Percentiles rank a stretch among this genome's conserved stretches.
Conservation (phyloP, 805 yeast species). For the Yamadazyma olivae region DNA sequence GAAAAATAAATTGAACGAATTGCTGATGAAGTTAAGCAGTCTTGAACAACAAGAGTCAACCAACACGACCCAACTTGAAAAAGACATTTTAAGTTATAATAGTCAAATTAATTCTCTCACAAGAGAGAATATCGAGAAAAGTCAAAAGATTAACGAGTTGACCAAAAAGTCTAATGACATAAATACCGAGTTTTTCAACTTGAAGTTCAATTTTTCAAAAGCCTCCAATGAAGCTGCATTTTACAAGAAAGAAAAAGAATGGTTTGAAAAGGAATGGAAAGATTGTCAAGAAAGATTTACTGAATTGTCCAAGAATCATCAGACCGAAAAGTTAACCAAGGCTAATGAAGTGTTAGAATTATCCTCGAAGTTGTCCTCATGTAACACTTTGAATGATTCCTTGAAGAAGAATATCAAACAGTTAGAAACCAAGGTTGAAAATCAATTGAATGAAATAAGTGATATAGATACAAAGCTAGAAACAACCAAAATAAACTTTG, state of each 20-base stretch:
- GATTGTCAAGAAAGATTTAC: slow-evolving; percentile 34
- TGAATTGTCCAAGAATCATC: slow-evolving; percentile 36
- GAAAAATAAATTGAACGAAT: slow-evolving; percentile 13
- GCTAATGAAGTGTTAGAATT: slow-evolving; percentile 28
- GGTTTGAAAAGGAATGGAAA: slow-evolving; percentile 40
- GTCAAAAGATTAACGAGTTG: slow-evolving; percentile 30
- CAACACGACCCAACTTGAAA: slow-evolving; percentile 16
- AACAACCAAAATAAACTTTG: slow-evolving; percentile 46
- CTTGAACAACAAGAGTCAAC: slow-evolving; percentile 8
- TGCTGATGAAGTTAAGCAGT: slow-evolving; percentile 14
- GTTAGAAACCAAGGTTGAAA: slow-evolving; percentile 41
- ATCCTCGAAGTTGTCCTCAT: slow-evolving; percentile 21
- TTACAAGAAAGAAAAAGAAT: slow-evolving; percentile 31
- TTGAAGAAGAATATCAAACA: slow-evolving; percentile 44
- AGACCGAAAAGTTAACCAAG: slow-evolving; percentile 29
- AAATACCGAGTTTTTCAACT: slow-evolving; percentile 33
- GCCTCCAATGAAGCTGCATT: slow-evolving; percentile 31
- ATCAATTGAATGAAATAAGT: slow-evolving; percentile 16
- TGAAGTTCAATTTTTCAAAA: slow-evolving; percentile 34
- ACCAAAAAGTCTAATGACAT: slow-evolving; percentile 34
- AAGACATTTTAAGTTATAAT: slow-evolving; percentile 24
- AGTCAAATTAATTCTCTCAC: slow-evolving; percentile 28
- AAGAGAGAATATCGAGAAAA: slow-evolving; percentile 33
- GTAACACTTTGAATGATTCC: slow-evolving; percentile 32
- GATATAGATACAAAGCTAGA: slow-evolving; percentile 23